Evolutionary conservation across 306 rosid genomes (phyloP), one percentile per base, ranked within the genome.

Genomic region (Senna tora): DNA sequence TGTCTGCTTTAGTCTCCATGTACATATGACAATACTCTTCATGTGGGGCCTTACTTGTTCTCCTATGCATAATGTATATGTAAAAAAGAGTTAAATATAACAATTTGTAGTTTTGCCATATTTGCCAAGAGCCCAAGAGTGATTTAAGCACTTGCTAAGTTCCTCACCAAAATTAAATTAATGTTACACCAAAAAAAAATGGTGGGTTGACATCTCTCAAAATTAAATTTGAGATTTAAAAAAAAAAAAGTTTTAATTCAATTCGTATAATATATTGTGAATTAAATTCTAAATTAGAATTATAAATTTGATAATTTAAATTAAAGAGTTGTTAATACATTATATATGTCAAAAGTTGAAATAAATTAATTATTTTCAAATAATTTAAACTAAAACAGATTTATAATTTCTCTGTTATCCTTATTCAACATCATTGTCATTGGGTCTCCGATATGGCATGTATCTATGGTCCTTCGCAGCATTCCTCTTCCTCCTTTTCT

Each of bases 401-500:
- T n/a, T n/a, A n/a, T n/a, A n/a, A n/a, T n/a, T n/a, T n/a, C n/a
- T n/a, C n/a, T n/a, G n/a, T n/a, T n/a, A n/a, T n/a, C 58, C 50
- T 67, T 33, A 83, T 52, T 83, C 74, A 41, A 13, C 28, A 5
- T 71, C 28, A 4, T 71, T 58, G 52, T 77, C 87, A 51, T 36
- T 63, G 45, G 89, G 67, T 75, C 89, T 87, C 36, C 89, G 86
- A 61, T 93, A 90, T 28, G 98, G 96, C 88, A 93, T 75, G 83
- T 73, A 82, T 80, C 82, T 80, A 25, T 79, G 96, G 71, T 93
- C 88, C 85, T 89, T 93, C 3, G 96, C 79, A 43, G 97, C 94
- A 82, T 93, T 93, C 81, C 88, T 93, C 86, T 72, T 84, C 80
- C 96, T 85, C 84, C 75, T 85, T 74, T 86, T 91, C 83, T 87